Evolutionary conservation across 495 filamentous ascomycete genomes (phyloP), one percentile per base, ranked within the genome.

Genomic region (Lasiosphaeria ovina): DNA sequence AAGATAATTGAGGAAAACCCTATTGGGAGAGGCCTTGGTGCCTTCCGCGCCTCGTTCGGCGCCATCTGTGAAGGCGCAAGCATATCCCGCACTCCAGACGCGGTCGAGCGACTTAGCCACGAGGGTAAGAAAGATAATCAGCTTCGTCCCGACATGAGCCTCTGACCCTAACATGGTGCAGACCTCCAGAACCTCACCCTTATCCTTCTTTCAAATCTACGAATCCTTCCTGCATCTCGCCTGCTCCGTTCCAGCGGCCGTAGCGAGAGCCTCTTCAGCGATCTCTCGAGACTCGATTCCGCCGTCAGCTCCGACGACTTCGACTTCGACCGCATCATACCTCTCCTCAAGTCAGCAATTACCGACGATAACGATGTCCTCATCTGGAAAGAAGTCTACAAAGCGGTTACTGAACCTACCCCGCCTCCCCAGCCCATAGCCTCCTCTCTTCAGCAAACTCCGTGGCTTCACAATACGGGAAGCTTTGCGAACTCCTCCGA

Each of bases 401-500:
- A 56, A 50, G 59, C 65, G 52, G 66, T 69, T 48, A 62, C 68
- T 57, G 67, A 74, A 69, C 68, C 68, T n/a, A 74, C 74, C 36
- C 71, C 71, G 33, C 70, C 72, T 57, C 69, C 63, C 60, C 69
- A 58, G 69, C 53, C 68, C 62, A 69, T 69, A 54, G 66, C 65
- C 49, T 71, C 70, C 61, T 69, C 70, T 16, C 54, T 72, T 60
- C 61, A 54, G 59, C 70, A 81, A 66, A 79, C 74, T 2, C 75
- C 68, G 62, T 75, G 64, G 70, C 66, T 69, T 47, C 67, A 62
- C 59, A 80, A 79, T 54, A 75, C 72, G 50, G 66, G 71, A 65
- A 75, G 75, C 59, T 76, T 78, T 58, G 69, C 60, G 44, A 75
- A 79, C 57, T 74, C 73, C 32, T 79, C 74, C 16, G 71, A 81